phyloP scores from a whole-genome alignment of 1,139 yeast species.

The Taphrina communis region DNA sequence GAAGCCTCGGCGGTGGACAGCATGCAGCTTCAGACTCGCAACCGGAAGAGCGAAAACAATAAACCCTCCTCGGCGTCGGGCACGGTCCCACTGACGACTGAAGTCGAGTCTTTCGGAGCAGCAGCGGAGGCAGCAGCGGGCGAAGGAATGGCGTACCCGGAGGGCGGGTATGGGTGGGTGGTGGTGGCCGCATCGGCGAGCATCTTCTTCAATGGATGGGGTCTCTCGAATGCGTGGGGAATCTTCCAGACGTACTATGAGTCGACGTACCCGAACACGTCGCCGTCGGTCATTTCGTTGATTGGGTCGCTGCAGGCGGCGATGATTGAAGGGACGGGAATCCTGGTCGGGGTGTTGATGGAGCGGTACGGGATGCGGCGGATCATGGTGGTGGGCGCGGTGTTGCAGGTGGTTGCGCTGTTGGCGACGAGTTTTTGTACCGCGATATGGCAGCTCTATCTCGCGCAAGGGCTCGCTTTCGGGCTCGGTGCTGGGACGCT shows the following conservation, averaged over 20 bases:
- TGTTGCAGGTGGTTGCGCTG: slow-evolving; percentile 59
- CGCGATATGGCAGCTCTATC: slow-evolving; percentile 61
- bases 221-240: slow-evolving; percentile 44
- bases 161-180: slow-evolving; percentile 39
- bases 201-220: slow-evolving; percentile 41
- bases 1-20: background rate
- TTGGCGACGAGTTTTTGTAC: slow-evolving; percentile 61
- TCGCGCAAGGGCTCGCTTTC: slow-evolving; percentile 62
- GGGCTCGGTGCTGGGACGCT: slow-evolving; percentile 58
- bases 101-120: background rate
- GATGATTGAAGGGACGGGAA: slow-evolving; percentile 62
- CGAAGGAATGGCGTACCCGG: slow-evolving; percentile 15
- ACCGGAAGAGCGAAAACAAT: background rate
- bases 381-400: slow-evolving; percentile 57
- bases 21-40: slow-evolving; percentile 10
- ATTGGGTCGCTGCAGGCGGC: slow-evolving; percentile 65
- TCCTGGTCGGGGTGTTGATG: slow-evolving; percentile 66
- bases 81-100: background rate
- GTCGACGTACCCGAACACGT: slow-evolving; percentile 56
- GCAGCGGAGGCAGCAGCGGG: background rate
- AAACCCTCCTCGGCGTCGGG: too few species aligned
- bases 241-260: slow-evolving; percentile 64
- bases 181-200: slow-evolving; percentile 26
- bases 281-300: slow-evolving; percentile 65
- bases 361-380: slow-evolving; percentile 54